Conservation (phyloP, 495 filamentous ascomycete genomes). For the Monascus purpureus region DNA sequence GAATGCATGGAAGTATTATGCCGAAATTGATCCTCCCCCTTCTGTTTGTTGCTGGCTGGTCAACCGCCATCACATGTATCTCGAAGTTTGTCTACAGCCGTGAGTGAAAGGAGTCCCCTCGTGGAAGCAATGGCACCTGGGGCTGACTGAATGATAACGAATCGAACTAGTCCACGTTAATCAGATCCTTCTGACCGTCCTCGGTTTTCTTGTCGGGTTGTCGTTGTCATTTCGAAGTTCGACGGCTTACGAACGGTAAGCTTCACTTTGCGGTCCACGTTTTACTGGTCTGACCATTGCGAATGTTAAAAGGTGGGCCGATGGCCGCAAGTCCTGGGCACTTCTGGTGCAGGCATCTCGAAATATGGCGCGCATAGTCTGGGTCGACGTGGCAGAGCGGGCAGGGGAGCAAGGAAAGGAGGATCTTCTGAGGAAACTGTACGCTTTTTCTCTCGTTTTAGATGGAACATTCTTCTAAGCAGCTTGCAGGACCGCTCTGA, state of each 20-base stretch:
- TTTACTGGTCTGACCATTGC: neutral
- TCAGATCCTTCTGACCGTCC: constrained; percentile 63
- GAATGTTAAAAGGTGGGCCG: constrained; percentile 45
- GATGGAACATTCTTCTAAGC: no score
- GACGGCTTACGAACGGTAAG: constrained; percentile 68
- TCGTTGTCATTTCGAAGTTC: constrained; percentile 71
- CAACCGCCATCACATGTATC: constrained; percentile 52
- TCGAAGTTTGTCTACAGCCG: constrained; percentile 34
- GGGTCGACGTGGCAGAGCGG: constrained; percentile 59
- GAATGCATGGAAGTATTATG: constrained; percentile 67
- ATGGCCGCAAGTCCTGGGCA: constrained; percentile 68
- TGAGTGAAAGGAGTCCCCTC: constrained; percentile 25
- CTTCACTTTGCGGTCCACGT: neutral
- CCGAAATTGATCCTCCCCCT: constrained; percentile 71
- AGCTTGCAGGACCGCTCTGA: constrained; percentile 51
- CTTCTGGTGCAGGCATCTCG: constrained; percentile 57
- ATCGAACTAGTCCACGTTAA: constrained; percentile 28
- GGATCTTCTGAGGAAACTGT: constrained; percentile 60
- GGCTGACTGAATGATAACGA: neutral
- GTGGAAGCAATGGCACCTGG: neutral
- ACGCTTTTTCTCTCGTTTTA: constrained; percentile 5
- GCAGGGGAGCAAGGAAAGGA: constrained; percentile 47
- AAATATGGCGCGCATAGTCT: constrained; percentile 62
- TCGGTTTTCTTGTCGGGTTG: constrained; percentile 82
- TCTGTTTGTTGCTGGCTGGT: constrained; percentile 51